phyloP scores from a whole-genome alignment of 2,329 filamentous ascomycete species.

The Colletotrichum graminicola region DNA sequence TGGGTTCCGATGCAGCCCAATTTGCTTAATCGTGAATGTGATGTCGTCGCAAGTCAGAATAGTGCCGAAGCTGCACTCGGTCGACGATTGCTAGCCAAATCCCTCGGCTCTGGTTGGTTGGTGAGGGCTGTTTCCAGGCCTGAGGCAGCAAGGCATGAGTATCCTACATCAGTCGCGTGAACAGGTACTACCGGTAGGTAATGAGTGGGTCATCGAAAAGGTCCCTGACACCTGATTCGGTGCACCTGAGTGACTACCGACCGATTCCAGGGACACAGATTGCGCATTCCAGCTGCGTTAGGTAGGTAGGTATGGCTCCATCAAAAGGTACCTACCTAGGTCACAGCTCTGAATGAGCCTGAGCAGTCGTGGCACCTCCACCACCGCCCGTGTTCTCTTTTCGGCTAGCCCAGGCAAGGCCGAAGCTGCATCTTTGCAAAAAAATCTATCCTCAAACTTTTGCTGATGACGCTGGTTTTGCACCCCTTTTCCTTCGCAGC shows the following conservation, averaged over 20 bases:
- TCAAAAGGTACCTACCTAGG: too few relatives aligned
- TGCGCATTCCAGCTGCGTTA: background rate
- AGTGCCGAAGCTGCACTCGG: conserved; percentile 36
- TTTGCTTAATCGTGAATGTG: conserved; percentile 42
- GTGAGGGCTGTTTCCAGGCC: conserved; percentile 44
- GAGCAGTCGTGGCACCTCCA: background rate
- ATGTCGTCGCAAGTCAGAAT: conserved; percentile 44
- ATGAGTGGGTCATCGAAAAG: conserved; percentile 4
- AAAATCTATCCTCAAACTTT: conserved; percentile 55
- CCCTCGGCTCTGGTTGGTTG: conserved; percentile 43
- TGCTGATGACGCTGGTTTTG: conserved; percentile 62
- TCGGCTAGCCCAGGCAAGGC: conserved; percentile 40
- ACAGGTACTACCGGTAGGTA: background rate
- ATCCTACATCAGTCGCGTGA: too few relatives aligned
- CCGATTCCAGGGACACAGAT: conserved; percentile 9
- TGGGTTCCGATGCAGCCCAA: conserved; percentile 52
- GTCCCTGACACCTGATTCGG: too few relatives aligned
- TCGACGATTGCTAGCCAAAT: conserved; percentile 44
- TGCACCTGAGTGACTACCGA: background rate
- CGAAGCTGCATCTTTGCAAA: conserved; percentile 38
- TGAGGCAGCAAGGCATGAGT: conserved; percentile 49
- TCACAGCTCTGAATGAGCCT: background rate
- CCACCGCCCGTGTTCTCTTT: conserved; percentile 19
- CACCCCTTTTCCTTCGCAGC: conserved; percentile 59
- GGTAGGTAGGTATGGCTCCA: too few relatives aligned